Base-by-base conservation (phyloP, 106 monocot genomes). In the Dendrobium nobile region DNA sequence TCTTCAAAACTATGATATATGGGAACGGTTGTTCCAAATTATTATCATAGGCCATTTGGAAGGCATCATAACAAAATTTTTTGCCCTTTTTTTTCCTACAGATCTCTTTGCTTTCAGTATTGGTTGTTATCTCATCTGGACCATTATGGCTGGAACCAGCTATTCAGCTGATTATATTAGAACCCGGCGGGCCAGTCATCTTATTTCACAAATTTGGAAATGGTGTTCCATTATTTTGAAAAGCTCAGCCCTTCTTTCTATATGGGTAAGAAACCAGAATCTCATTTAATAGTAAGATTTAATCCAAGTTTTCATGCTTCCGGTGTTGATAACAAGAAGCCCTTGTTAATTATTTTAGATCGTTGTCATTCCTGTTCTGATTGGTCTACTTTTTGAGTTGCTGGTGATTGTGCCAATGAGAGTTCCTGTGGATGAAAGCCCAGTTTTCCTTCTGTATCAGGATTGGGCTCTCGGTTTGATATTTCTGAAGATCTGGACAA, bases 31-130 rank as follows among this genome's bases (percentile, higher is more conserved):
- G 11, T 72, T 40, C 51, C 51, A 51, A 2, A 51, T 51, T 11
- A 51, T 51, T 51, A 51, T 51, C 51, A 17, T 37, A 16, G 16
- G 24, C 40, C 64, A 2, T 51, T 51, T 51, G 3, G 51, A 51
- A 2, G 64, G 24, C 15, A 58, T 65, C 8, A 72, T 17, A 40
- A 47, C 27, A 17, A 37, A 33, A 16, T 44, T 44, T 40, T 72
- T 5, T n/a, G 70, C 22, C 2, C 24, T 78, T 3, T 47, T 74
- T 76, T 15, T 64, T 19, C 67, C 59, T 45, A 26, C 89, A 97
- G 99, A 99, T 90, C 83, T 99, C 43, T 93, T 95, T 88, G 94
- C 95, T 68, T 99, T 99, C 81, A 95, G 95, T 67, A 91, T 99
- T 67, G 99, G 99, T 7, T 92, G 91, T 79, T 99, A 91, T 78